A percentile compares a stretch with the other conserved stretches of the same genome.
These are phyloP conservation scores for Typha latifolia DNA, from an alignment of 176 grass and related monocot species.

Conservation along the genomic window DNA sequence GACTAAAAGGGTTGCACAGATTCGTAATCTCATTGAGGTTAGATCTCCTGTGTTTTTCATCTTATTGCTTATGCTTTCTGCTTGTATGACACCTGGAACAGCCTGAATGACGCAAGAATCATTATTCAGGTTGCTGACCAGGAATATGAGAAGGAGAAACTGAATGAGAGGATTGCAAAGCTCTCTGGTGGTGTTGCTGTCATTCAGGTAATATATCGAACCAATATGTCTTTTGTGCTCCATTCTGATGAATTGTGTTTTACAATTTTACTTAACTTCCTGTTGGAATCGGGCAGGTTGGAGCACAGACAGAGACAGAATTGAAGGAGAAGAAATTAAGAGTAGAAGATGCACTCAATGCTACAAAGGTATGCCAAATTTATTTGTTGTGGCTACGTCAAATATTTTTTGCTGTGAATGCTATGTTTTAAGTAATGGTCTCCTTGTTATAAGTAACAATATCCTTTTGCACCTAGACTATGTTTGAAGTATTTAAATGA, in stretches of 20 bases:
- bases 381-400: neutral
- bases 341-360: constrained; percentile 99
- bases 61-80: neutral
- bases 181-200: constrained; percentile 98
- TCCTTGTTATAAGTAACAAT: no score
- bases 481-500: no score
- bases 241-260: neutral
- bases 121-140: constrained; percentile 55
- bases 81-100: no score
- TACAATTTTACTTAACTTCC: neutral
- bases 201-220: constrained; percentile 59
- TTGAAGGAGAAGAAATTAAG: constrained; percentile 98
- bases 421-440: no score
- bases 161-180: constrained; percentile 96
- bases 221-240: neutral
- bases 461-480: no score
- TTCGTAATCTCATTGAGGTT: constrained; percentile 89
- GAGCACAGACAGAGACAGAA: constrained; percentile 98
- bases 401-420: neutral
- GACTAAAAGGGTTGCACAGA: constrained; percentile 81
- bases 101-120: no score
- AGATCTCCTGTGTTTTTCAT: neutral
- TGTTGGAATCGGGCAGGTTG: constrained; percentile 42
- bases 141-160: constrained; percentile 98
- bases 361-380: constrained; percentile 56